These are phyloP conservation scores for Lotmaria passim DNA, from an alignment of 208 protist species.

Conservation along the genomic window DNA sequence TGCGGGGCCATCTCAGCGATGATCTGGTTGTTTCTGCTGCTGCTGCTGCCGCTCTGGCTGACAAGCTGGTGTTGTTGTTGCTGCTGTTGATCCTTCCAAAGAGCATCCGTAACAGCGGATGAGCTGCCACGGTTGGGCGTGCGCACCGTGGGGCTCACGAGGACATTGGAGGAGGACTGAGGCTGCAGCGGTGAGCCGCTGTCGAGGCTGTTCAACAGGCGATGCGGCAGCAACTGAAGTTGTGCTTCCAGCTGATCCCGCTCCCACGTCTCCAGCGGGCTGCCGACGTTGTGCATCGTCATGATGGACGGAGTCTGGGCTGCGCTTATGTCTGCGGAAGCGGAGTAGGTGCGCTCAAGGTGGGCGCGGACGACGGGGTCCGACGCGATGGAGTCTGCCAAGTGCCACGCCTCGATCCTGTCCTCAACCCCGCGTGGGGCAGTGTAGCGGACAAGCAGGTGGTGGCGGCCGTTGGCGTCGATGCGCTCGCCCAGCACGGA, in stretches of 20 bases:
- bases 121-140: not conserved
- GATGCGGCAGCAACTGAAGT: slow-evolving; percentile 46
- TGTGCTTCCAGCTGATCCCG: slow-evolving; percentile 58
- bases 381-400: slow-evolving; percentile 23
- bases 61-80: not conserved
- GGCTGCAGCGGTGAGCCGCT: slow-evolving; percentile 12
- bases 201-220: slow-evolving; percentile 22
- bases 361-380: slow-evolving; percentile 42
- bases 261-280: slow-evolving; percentile 49
- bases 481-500: slow-evolving; percentile 54
- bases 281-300: slow-evolving; percentile 8
- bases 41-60: not conserved
- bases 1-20: not conserved
- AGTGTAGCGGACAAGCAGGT: slow-evolving; percentile 46
- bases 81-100: not conserved
- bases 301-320: slow-evolving; percentile 16
- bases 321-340: not conserved
- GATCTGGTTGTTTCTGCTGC: not conserved
- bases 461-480: slow-evolving; percentile 20
- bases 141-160: not conserved
- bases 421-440: not conserved
- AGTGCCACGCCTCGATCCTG: slow-evolving; percentile 41
- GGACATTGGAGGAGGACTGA: not conserved
- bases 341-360: slow-evolving; percentile 43
- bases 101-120: not conserved